phyloP scores from a whole-genome alignment of 1,284 basidiomycete genomes.

The Ganoderma lingzhi region DNA sequence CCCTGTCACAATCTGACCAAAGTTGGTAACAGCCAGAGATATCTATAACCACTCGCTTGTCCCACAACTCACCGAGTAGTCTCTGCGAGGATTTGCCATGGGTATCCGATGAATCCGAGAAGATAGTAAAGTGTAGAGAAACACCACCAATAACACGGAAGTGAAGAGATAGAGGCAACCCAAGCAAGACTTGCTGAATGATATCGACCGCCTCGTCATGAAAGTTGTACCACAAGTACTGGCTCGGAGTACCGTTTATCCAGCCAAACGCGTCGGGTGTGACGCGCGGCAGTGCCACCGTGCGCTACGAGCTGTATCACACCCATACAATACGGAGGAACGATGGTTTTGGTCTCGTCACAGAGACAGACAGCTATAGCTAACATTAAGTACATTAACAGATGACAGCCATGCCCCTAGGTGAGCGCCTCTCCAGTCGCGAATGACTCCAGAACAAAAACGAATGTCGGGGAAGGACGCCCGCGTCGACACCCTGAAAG shows the following conservation, averaged over 20 bases:
- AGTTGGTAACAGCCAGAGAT: background rate
- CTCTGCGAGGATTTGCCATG: conserved; percentile 3
- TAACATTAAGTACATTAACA: background rate
- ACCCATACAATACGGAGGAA: background rate
- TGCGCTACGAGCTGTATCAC: background rate
- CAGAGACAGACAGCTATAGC: background rate
- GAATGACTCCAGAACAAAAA: background rate
- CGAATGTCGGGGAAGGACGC: background rate
- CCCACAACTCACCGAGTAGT: conserved; percentile 11
- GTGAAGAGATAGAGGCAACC: background rate
- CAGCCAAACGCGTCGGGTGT: background rate
- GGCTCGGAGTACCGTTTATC: background rate
- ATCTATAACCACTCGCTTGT: background rate
- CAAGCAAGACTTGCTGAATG: background rate
- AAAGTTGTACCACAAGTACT: background rate
- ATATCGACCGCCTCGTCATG: background rate
- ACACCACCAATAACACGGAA: background rate
- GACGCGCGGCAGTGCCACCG: too few species aligned
- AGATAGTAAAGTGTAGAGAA: background rate
- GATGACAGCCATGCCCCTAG: background rate
- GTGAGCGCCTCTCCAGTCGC: background rate
- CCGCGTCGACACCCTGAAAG: background rate
- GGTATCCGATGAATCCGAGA: background rate
- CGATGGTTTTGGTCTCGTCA: background rate
- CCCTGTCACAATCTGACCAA: conserved; percentile 38